These are phyloP conservation scores for Hyphopichia buzzinii DNA, from an alignment of 1,139 yeast genomes.

Conservation along the genomic window DNA sequence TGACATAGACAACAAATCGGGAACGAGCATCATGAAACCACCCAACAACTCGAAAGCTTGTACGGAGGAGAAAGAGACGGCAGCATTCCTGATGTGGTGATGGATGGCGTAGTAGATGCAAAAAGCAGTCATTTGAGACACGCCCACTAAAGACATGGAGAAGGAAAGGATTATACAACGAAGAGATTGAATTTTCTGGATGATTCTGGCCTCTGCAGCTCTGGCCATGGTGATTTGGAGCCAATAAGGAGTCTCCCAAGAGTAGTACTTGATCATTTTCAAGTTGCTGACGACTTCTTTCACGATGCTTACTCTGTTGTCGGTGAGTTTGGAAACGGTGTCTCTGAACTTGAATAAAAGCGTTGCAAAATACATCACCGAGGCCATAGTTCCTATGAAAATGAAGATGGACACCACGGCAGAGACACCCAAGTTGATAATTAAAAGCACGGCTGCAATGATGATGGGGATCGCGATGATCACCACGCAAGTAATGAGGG, in stretches of 20 bases:
- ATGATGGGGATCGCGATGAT: constrained; percentile 22
- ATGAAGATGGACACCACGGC: constrained; percentile 17
- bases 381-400: constrained; percentile 11
- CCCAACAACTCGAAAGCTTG: constrained; percentile 13
- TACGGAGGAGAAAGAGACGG: constrained; percentile 15
- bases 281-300: constrained; percentile 59
- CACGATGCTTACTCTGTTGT: constrained; percentile 52
- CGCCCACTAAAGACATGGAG: constrained; percentile 10
- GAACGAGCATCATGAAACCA: constrained; percentile 11
- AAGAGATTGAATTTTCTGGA: constrained; percentile 11
- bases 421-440: constrained; percentile 15
- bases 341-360: constrained; percentile 12
- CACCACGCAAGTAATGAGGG: constrained; percentile 23
- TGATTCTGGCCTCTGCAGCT: constrained; percentile 8
- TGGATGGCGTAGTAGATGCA: constrained; percentile 11
- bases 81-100: constrained; percentile 10
- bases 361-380: constrained; percentile 9
- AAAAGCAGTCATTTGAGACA: constrained; percentile 12
- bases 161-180: constrained; percentile 10
- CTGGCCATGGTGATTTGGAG: constrained; percentile 8
- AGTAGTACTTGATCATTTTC: constrained; percentile 62
- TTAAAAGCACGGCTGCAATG: constrained; percentile 15
- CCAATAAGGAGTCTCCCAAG: constrained; percentile 18
- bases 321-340: constrained; percentile 46
- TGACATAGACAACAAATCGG: constrained; percentile 11